These are phyloP conservation scores for Acer saccharum DNA, from an alignment of 345 rosid genomes.

Conservation along the genomic window DNA sequence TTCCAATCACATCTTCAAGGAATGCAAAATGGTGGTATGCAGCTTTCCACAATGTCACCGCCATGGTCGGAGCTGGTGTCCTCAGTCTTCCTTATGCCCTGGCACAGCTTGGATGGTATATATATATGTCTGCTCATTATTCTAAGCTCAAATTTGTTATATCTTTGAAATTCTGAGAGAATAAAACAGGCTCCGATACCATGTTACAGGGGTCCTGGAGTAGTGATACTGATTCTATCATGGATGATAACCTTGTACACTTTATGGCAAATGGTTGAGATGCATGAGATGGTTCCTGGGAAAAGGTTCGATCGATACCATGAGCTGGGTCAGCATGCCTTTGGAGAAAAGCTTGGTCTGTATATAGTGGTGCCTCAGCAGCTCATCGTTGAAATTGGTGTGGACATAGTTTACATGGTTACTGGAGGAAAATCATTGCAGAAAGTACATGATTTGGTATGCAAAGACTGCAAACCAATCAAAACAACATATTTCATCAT, in stretches of 20 bases:
- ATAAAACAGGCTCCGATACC: no score
- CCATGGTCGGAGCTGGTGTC: conserved; percentile 88
- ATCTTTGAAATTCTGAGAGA: no score
- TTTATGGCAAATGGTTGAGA: conserved; percentile 88
- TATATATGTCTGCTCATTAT: not conserved
- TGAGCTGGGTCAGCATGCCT: conserved; percentile 77
- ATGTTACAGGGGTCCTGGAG: conserved; percentile 59
- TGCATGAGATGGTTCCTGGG: conserved; percentile 88
- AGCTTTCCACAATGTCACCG: conserved; percentile 87
- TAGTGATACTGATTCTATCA: conserved; percentile 45
- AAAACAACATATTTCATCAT: conserved; percentile 63
- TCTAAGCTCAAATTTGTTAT: not conserved
- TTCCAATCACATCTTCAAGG: conserved; percentile 72
- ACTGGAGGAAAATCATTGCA: conserved; percentile 74
- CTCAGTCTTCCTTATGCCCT: conserved; percentile 82
- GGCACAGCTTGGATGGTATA: conserved; percentile 82
- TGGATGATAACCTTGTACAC: conserved; percentile 60
- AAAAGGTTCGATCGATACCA: conserved; percentile 76
- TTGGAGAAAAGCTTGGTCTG: conserved; percentile 81
- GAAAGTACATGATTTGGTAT: conserved; percentile 56
- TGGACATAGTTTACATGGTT: conserved; percentile 82
- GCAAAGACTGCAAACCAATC: conserved; percentile 41
- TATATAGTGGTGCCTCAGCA: conserved; percentile 85
- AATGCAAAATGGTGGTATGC: conserved; percentile 86
- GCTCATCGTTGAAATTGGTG: conserved; percentile 64